Evolutionary conservation across 1,284 basidiomycete species (phyloP).

Genomic region (Phaffia rhodozyma): DNA sequence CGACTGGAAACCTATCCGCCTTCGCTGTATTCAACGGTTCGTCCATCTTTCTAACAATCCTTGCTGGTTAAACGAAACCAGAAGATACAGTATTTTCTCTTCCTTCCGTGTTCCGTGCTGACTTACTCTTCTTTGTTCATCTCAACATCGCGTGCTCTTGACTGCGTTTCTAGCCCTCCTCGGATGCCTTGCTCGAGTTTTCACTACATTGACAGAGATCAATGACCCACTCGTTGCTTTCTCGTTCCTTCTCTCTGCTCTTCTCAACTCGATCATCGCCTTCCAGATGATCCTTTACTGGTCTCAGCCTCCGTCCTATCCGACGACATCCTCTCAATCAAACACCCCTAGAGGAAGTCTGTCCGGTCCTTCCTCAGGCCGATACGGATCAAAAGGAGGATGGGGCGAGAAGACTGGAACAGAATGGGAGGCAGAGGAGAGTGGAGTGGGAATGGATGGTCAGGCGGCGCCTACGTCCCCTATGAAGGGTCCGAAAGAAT

Average conservation of each 20-base stretch:
- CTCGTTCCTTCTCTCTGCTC: conserved; percentile 64
- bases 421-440: no score
- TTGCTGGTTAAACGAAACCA: background rate
- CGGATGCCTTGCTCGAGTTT: conserved; percentile 75
- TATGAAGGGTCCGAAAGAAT: no score
- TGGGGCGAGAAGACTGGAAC: no score
- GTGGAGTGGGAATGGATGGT: no score
- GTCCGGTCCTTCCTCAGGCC: no score
- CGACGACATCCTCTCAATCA: no score
- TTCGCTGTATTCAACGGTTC: conserved; percentile 58
- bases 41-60: background rate
- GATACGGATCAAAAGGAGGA: no score
- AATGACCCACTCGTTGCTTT: conserved; percentile 63
- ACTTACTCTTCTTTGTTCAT: background rate
- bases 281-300: conserved; percentile 46
- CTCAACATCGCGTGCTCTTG: background rate
- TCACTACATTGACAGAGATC: conserved; percentile 78
- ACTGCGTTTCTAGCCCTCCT: conserved; percentile 42
- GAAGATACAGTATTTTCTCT: background rate
- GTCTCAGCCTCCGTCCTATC: no score
- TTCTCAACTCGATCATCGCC: conserved; percentile 66
- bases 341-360: no score
- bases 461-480: no score
- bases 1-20: conserved; percentile 79
- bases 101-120: background rate